Conservation (phyloP, 192 early-diverging fungal genomes). For the Podila verticillata region DNA sequence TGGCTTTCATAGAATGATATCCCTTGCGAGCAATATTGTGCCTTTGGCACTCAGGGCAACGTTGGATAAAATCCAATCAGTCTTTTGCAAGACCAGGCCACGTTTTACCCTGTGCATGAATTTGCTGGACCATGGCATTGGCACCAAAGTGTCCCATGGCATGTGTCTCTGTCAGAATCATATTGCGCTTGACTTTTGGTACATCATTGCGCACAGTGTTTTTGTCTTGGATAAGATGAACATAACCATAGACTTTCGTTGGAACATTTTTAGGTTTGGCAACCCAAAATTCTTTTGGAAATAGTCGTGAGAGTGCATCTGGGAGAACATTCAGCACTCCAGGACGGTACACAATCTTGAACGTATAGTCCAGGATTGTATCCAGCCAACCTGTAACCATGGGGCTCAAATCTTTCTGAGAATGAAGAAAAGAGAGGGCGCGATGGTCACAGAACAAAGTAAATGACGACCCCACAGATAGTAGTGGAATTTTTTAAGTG, state of each 20-base stretch:
- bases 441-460: background rate
- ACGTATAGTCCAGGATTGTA: constrained; percentile 23
- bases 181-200: too few species aligned
- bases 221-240: too few species aligned
- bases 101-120: too few species aligned
- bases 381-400: constrained; percentile 28
- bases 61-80: too few species aligned
- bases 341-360: constrained; percentile 14
- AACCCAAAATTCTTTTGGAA: background rate
- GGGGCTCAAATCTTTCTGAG: too few species aligned
- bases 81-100: too few species aligned
- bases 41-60: background rate
- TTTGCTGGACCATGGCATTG: too few species aligned
- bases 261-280: too few species aligned
- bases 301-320: constrained; percentile 26
- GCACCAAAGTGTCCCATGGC: too few species aligned
- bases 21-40: constrained; percentile 1
- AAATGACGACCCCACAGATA: background rate
- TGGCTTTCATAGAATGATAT: constrained; percentile 3
- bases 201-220: too few species aligned
- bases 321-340: constrained; percentile 33
- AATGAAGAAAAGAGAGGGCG: background rate
- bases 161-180: too few species aligned
- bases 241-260: too few species aligned
- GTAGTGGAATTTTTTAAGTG: background rate